These are phyloP conservation scores for Plasmodium falciparum DNA, from an alignment of 169 alveolate genomes.

Conservation along the genomic window DNA sequence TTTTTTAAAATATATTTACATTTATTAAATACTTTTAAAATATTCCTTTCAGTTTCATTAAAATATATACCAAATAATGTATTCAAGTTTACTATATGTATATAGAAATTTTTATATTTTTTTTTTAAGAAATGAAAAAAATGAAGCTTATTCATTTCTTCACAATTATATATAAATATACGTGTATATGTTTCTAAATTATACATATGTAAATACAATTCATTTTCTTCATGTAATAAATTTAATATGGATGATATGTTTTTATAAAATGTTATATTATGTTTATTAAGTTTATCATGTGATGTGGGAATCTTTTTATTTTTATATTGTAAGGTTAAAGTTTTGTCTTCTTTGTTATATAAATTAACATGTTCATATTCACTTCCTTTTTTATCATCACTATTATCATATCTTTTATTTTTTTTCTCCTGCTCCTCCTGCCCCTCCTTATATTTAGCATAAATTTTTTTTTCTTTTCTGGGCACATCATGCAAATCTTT, in stretches of 20 bases:
- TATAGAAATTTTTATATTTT: slow-evolving; percentile 12
- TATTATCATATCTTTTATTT: neutral
- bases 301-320: neutral
- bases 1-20: slow-evolving; percentile 12
- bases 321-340: neutral
- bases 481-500: neutral
- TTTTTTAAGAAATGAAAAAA: slow-evolving; percentile 21
- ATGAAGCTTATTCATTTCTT: slow-evolving; percentile 17
- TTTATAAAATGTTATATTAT: slow-evolving; percentile 14
- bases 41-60: slow-evolving; percentile 64
- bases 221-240: slow-evolving; percentile 30
- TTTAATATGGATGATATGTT: slow-evolving; percentile 23
- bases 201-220: slow-evolving; percentile 14
- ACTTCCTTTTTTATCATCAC: neutral
- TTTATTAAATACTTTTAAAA: slow-evolving; percentile 42
- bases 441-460: neutral
- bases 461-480: neutral
- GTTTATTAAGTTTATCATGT: neutral
- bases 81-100: slow-evolving; percentile 34
- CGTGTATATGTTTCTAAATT: slow-evolving; percentile 61
- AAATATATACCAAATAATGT: slow-evolving; percentile 68
- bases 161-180: slow-evolving; percentile 68
- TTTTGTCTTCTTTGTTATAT: neutral
- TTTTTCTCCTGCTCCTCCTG: neutral
- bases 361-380: neutral